Conservation (phyloP, 352 stramenopile genomes). For the Phytopythium boreale region DNA sequence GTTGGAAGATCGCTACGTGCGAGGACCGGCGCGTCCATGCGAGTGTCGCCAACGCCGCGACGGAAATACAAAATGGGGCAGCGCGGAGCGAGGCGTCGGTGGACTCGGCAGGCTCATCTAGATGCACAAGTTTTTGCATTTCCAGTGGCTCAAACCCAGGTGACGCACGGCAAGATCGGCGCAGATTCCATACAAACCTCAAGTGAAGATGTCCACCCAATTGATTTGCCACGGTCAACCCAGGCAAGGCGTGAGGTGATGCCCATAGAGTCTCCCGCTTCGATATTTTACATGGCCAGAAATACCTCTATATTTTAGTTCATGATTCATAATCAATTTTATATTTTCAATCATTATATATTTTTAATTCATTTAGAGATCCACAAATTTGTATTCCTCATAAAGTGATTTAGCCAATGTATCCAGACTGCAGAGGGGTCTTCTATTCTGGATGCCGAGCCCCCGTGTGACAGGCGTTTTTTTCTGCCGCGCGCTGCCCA, state of each 20-base stretch:
- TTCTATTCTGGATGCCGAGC: not conserved
- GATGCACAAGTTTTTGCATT: not conserved
- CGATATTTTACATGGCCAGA: not conserved
- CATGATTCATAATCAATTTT: no score
- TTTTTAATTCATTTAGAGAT: no score
- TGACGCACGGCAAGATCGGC: not conserved
- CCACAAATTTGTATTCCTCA: no score
- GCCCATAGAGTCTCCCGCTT: no score
- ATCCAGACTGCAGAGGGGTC: no score
- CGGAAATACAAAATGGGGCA: no score
- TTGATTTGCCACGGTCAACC: not conserved
- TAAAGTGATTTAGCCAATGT: no score
- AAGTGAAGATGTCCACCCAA: conserved; percentile 4
- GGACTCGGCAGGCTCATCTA: not conserved
- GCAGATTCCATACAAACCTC: not conserved
- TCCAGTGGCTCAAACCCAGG: not conserved
- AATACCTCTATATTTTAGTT: not conserved
- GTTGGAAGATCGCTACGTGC: no score
- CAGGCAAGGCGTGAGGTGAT: no score
- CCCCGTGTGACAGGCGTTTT: conserved; percentile 5
- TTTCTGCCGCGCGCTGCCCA: not conserved
- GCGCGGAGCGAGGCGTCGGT: not conserved
- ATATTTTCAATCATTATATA: no score
- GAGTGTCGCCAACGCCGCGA: no score
- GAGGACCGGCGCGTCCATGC: no score